Evolutionary conservation across 2,329 filamentous ascomycete species (phyloP).

Genomic region (Colletotrichum tabaci): DNA sequence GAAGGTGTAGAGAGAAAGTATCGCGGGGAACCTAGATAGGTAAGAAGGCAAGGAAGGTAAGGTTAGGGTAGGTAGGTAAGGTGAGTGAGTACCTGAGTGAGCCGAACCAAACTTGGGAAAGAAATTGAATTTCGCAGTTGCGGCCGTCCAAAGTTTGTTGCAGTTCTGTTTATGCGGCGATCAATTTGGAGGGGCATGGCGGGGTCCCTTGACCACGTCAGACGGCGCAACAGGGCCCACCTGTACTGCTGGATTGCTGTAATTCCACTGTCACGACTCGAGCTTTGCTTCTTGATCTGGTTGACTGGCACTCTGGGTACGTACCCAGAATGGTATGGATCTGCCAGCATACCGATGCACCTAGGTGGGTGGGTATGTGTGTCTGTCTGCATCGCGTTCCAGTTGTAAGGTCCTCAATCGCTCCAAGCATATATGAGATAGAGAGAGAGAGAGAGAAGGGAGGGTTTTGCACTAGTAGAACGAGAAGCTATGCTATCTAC

Average conservation of each 20-base stretch:
- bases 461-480: too few relatives aligned
- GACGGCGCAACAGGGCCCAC: neutral
- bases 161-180: neutral
- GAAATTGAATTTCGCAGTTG: neutral
- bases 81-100: neutral
- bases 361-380: too few relatives aligned
- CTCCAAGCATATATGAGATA: too few relatives aligned
- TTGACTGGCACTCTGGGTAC: neutral
- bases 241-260: too few relatives aligned
- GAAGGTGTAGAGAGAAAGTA: neutral
- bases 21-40: neutral
- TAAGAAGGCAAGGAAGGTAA: too few relatives aligned
- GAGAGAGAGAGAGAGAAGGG: too few relatives aligned
- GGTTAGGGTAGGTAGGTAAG: neutral
- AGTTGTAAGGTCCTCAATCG: too few relatives aligned
- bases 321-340: neutral
- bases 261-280: neutral
- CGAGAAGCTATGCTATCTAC: too few relatives aligned
- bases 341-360: too few relatives aligned
- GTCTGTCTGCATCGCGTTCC: neutral
- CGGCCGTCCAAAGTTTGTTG: slow-evolving; percentile 10
- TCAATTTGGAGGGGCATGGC: slow-evolving; percentile 20
- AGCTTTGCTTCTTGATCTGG: neutral
- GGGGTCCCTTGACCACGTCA: slow-evolving; percentile 24
- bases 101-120: neutral